A percentile compares a stretch with the other conserved stretches of the same genome.
Evolutionary conservation across 1,139 yeast species (phyloP).

Genomic region (Sugiyamaella sp.): DNA sequence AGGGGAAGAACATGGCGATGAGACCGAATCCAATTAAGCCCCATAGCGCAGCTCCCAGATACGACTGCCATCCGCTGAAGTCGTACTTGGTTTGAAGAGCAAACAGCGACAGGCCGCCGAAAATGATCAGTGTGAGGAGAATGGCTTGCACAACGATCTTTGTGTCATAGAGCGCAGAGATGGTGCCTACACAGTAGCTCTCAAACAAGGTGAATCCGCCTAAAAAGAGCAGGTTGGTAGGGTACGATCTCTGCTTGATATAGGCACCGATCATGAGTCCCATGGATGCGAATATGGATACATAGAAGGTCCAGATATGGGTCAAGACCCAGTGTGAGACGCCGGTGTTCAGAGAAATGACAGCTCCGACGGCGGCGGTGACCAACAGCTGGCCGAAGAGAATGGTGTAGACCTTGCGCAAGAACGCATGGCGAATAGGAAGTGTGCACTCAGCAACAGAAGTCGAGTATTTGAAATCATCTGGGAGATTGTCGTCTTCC

Average conservation of each 20-base stretch:
- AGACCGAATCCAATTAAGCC: constrained; percentile 74
- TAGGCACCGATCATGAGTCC: constrained; percentile 64
- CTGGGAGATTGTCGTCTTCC: constrained; percentile 46
- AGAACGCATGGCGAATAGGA: constrained; percentile 72
- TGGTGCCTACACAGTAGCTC: constrained; percentile 70
- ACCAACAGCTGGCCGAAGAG: constrained; percentile 63
- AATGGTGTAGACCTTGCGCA: constrained; percentile 78
- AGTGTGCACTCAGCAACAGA: constrained; percentile 78
- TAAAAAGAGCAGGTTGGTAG: constrained; percentile 60
- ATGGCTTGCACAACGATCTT: constrained; percentile 72
- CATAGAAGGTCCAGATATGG: constrained; percentile 63
- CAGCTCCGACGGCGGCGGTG: constrained; percentile 62
- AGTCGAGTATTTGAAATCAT: constrained; percentile 83
- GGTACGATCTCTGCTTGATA: constrained; percentile 65
- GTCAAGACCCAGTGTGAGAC: constrained; percentile 61
- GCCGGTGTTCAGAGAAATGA: constrained; percentile 53
- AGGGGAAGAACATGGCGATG: constrained; percentile 68
- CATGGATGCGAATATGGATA: constrained; percentile 60
- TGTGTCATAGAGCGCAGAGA: constrained; percentile 66
- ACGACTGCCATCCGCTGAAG: constrained; percentile 72
- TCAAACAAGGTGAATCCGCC: constrained; percentile 73
- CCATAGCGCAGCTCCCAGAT: constrained; percentile 63
- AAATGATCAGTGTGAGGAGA: constrained; percentile 66
- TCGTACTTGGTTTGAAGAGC: constrained; percentile 86
- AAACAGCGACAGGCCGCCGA: constrained; percentile 72